These are phyloP conservation scores for Pleurotus citrinopileatus DNA, from an alignment of 768 basidiomycete genomes.

Conservation along the genomic window DNA sequence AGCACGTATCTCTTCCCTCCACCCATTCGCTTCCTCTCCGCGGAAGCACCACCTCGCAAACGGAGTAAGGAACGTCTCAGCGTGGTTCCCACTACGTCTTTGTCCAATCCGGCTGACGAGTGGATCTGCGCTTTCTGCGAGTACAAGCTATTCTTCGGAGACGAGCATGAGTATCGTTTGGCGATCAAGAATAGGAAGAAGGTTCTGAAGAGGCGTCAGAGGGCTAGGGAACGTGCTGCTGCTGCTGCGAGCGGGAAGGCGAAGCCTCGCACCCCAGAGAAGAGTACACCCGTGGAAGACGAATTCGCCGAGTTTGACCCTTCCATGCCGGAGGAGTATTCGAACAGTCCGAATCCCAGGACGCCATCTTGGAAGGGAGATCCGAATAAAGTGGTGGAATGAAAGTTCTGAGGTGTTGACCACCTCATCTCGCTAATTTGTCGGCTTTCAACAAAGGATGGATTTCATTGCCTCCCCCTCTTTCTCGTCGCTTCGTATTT, in stretches of 20 bases:
- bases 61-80: constrained; percentile 18
- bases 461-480: background rate
- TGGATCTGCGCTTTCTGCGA: constrained; percentile 97
- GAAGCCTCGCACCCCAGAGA: constrained; percentile 23
- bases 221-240: constrained; percentile 62
- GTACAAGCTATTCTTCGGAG: constrained; percentile 89
- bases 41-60: constrained; percentile 56
- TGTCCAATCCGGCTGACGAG: constrained; percentile 71
- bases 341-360: constrained; percentile 8
- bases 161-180: constrained; percentile 59
- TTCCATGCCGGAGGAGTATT: constrained; percentile 15
- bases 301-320: constrained; percentile 22
- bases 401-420: background rate
- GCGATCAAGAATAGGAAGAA: constrained; percentile 65
- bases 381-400: constrained; percentile 3
- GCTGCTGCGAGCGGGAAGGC: constrained; percentile 26
- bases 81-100: constrained; percentile 17
- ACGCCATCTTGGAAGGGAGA: constrained; percentile 2
- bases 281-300: constrained; percentile 20
- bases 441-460: background rate
- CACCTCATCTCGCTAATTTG: background rate
- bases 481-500: background rate
- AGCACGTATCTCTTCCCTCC: constrained; percentile 55
- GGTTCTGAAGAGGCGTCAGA: constrained; percentile 55
- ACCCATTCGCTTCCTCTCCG: constrained; percentile 64